phyloP scores from a whole-genome alignment of 441 rosid genomes.

The Isatis lusitanica region DNA sequence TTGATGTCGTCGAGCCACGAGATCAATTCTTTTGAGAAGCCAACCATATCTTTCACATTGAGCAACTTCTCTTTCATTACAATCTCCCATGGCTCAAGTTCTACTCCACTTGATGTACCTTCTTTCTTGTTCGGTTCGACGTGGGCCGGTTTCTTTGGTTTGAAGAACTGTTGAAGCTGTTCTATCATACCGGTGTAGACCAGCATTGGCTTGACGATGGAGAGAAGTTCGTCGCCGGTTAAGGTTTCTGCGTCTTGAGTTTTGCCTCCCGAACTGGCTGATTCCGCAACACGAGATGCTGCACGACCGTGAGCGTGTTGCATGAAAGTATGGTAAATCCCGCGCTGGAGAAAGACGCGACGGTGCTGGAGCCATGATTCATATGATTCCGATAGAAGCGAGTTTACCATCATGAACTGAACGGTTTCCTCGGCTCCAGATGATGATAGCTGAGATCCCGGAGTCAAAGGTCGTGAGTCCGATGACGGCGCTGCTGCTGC shows the following conservation, averaged over 20 bases:
- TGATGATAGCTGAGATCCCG: conserved; percentile 55
- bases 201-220: conserved; percentile 83
- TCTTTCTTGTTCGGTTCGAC: conserved; percentile 38
- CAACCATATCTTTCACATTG: conserved; percentile 85
- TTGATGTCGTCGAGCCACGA: conserved; percentile 90
- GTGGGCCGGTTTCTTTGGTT: conserved; percentile 58
- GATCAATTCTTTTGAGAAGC: conserved; percentile 85
- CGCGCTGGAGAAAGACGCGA: conserved; percentile 84
- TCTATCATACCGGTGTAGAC: conserved; percentile 95
- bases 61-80: conserved; percentile 78
- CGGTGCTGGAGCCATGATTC: conserved; percentile 98
- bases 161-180: conserved; percentile 87
- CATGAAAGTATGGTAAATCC: conserved; percentile 94
- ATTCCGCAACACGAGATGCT: conserved; percentile 49
- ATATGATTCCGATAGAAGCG: conserved; percentile 89
- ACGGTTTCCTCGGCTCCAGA: conserved; percentile 87
- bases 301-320: conserved; percentile 87
- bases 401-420: conserved; percentile 99
- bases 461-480: conserved; percentile 60
- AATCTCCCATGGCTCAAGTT: conserved; percentile 83
- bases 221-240: conserved; percentile 58
- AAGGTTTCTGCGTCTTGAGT: conserved; percentile 42
- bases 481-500: conserved; percentile 28
- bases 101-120: conserved; percentile 58
- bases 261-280: conserved; percentile 50